A percentile compares a stretch with the other conserved stretches of the same genome.
phyloP scores from a whole-genome alignment of 2,329 filamentous ascomycete genomes.

The Fusarium sp. region DNA sequence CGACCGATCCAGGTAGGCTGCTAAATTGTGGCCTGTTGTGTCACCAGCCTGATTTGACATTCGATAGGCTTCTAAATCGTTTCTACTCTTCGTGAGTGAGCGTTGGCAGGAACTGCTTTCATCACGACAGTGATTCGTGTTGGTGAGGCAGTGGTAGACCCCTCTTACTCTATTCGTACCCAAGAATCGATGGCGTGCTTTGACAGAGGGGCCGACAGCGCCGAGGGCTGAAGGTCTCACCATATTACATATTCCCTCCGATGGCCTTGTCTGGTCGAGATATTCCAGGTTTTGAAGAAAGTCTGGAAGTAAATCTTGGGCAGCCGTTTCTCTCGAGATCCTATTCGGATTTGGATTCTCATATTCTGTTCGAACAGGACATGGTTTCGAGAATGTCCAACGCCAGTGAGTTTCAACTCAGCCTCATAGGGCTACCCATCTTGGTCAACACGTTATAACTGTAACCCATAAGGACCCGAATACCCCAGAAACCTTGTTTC shows the following conservation, averaged over 20 bases:
- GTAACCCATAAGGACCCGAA: neutral
- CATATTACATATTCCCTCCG: neutral
- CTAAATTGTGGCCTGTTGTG: neutral
- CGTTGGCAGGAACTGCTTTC: neutral
- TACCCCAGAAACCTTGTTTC: neutral
- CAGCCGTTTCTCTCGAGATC: neutral
- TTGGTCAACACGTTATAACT: neutral
- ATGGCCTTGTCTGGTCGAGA: neutral
- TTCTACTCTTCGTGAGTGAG: neutral
- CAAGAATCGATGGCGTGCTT: neutral
- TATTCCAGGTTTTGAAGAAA: neutral
- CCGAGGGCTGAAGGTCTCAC: neutral
- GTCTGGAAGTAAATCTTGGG: neutral
- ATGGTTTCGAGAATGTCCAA: fast-evolving
- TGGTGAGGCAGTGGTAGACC: neutral
- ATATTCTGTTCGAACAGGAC: neutral
- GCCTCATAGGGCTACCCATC: neutral
- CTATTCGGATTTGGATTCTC: neutral
- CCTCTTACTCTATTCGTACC: neutral
- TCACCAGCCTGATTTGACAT: neutral
- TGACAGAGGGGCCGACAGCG: neutral
- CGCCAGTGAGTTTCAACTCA: neutral
- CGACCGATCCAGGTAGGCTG: neutral
- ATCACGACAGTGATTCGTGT: neutral
- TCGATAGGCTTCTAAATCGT: neutral